Conservation (phyloP, 2,329 filamentous ascomycete species). For the Trichoderma sp. region DNA sequence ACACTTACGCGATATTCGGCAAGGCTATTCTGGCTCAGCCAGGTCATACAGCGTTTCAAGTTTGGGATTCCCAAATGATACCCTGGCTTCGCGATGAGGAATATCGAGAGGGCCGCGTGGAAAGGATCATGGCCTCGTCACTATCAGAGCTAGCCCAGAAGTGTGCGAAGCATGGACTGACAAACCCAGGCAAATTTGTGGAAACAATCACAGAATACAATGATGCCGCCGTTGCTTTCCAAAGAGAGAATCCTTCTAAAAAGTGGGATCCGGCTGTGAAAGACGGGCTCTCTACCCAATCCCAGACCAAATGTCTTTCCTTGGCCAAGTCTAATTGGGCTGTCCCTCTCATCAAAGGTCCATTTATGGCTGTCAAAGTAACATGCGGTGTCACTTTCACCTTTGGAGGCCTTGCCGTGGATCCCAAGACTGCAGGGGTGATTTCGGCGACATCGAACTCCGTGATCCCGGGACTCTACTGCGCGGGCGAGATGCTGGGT, state of each 20-base stretch:
- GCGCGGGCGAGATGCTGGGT: slow-evolving; percentile 64
- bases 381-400: slow-evolving; percentile 65
- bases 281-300: slow-evolving; percentile 61
- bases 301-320: slow-evolving; percentile 39
- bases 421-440: slow-evolving; percentile 53
- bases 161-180: slow-evolving; percentile 46
- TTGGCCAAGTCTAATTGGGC: slow-evolving; percentile 67
- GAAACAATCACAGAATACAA: slow-evolving; percentile 56
- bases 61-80: slow-evolving; percentile 56
- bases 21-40: slow-evolving; percentile 59
- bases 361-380: slow-evolving; percentile 58
- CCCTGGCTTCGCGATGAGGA: slow-evolving; percentile 59
- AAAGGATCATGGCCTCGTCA: slow-evolving; percentile 48
- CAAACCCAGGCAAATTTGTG: slow-evolving; percentile 45
- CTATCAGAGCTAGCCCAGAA: slow-evolving; percentile 56
- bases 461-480: slow-evolving; percentile 56
- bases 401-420: slow-evolving; percentile 60
- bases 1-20: slow-evolving; percentile 55
- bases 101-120: slow-evolving; percentile 57
- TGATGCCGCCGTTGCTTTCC: slow-evolving; percentile 48
- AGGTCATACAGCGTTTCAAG: slow-evolving; percentile 57
- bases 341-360: slow-evolving; percentile 51
- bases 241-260: slow-evolving; percentile 41
- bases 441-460: slow-evolving; percentile 43
- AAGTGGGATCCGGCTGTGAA: slow-evolving; percentile 59